Conservation (phyloP, 2,329 filamentous ascomycete species). For the Helicocarpus griseus region DNA sequence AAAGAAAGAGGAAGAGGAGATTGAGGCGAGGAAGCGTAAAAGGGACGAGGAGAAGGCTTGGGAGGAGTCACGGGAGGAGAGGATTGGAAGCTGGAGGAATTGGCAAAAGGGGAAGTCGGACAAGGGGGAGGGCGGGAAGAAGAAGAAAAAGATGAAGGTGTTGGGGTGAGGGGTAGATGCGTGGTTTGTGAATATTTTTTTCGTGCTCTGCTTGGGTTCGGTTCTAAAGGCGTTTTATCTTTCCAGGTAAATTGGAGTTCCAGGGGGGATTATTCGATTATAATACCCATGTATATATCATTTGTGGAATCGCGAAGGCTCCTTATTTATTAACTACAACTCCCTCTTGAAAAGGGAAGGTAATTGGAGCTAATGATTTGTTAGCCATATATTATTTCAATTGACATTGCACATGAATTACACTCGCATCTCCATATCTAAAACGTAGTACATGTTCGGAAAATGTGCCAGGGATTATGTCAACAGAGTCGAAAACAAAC, state of each 20-base stretch:
- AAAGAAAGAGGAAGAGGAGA: slow-evolving; percentile 73
- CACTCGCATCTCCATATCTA: background rate
- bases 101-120: slow-evolving; percentile 63
- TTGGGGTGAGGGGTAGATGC: slow-evolving; percentile 25
- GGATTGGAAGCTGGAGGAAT: slow-evolving; percentile 88
- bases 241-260: background rate
- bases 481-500: background rate
- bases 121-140: slow-evolving; percentile 44
- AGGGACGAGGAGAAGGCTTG: slow-evolving; percentile 89
- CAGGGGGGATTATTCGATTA: background rate
- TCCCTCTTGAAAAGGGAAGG: background rate
- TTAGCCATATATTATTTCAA: background rate
- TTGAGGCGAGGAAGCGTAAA: slow-evolving; percentile 71
- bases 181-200: background rate
- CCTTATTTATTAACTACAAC: background rate
- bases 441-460: background rate
- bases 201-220: background rate
- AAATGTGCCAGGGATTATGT: background rate
- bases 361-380: background rate
- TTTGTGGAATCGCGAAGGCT: background rate
- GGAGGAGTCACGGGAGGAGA: slow-evolving; percentile 83
- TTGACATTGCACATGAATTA: background rate
- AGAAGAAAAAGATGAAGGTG: slow-evolving; percentile 42
- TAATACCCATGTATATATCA: background rate
- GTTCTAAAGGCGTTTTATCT: background rate